Conservation (phyloP, 495 filamentous ascomycete species). For the Rostrohypoxylon terebratum region DNA sequence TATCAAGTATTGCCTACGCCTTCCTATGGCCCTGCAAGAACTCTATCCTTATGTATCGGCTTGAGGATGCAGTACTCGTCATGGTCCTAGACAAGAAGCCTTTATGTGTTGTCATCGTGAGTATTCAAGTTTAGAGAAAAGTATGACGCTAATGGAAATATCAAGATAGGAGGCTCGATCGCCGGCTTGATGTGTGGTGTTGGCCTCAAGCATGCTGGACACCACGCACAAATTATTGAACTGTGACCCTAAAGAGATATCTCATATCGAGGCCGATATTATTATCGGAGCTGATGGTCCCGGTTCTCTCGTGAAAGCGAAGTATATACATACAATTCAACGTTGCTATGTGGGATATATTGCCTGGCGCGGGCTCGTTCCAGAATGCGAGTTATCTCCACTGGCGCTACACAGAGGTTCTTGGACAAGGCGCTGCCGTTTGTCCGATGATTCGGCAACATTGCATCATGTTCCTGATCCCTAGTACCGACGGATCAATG, state of each 20-base stretch:
- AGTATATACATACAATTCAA: conserved; percentile 30
- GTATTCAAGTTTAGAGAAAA: too few species aligned
- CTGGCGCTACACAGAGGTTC: conserved; percentile 44
- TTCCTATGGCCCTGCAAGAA: too few species aligned
- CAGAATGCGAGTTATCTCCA: conserved; percentile 49
- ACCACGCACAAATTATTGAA: conserved; percentile 51
- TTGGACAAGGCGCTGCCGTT: conserved; percentile 15
- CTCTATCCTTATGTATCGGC: too few species aligned
- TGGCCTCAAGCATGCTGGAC: conserved; percentile 49
- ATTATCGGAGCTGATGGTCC: conserved; percentile 48
- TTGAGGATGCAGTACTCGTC: too few species aligned
- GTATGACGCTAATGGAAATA: too few species aligned
- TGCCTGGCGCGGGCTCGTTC: conserved; percentile 60
- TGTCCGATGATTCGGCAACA: conserved; percentile 14
- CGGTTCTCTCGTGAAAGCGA: conserved; percentile 34
- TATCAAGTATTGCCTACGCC: too few species aligned
- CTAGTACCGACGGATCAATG: conserved; percentile 57
- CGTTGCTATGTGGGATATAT: conserved; percentile 61
- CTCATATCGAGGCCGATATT: conserved; percentile 28
- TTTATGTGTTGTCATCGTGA: too few species aligned
- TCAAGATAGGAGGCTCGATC: conserved; percentile 52
- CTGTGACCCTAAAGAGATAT: conserved; percentile 1
- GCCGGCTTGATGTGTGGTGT: conserved; percentile 52
- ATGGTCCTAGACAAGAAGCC: too few species aligned
- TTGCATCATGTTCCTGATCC: conserved; percentile 58